Base-by-base conservation (phyloP, 305 asterid genomes). In the Fraxinus greggii region DNA sequence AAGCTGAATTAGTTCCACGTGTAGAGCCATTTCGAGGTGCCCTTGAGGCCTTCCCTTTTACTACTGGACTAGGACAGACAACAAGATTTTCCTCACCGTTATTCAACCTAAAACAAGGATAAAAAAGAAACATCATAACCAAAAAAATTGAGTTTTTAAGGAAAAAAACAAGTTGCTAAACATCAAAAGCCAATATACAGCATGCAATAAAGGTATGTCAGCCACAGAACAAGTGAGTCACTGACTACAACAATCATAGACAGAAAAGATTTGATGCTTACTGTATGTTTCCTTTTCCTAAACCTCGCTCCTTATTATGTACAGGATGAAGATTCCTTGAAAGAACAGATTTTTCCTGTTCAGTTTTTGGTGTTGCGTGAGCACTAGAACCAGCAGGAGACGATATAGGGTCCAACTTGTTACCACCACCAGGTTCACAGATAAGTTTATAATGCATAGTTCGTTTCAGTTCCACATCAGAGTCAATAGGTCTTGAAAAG, bases 31-130 rank as follows among this genome's bases (percentile, higher is more conserved):
- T 92, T 40, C 94, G 91, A 17, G 98, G 94, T 26, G 95, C 92
- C 91, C 99, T 93, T 81, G 99, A 89, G 82, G 97, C 95, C 92
- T 93, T 97, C 86, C 97, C 98, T 87, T 93, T 95, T 63, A 92
- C 86, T 63, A 88, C 75, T 81, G 94, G 93, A 89, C 86, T 86
- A 80, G 94, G 88, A 85, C 89, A 83, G 42, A 78, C 23, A 1
- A 80, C 83, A 80, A 88, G 87, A 85, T 28, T 90, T 72, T 92
- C 99, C 72, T 95, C 98, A 3, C 92, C 93, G 88, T 85, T 95
- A 84, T 81, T 91, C 89, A 93, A 89, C 94, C 99, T 96, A 81
- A 75, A 87, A 78, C 67, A 84, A 56, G 83, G 79, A 84, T 74
- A 40, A 79, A 84, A 82, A 75, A 77, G 70, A 79, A 80, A 67